These are phyloP conservation scores for Quercus robur DNA, from an alignment of 306 rosid genomes.

Conservation along the genomic window DNA sequence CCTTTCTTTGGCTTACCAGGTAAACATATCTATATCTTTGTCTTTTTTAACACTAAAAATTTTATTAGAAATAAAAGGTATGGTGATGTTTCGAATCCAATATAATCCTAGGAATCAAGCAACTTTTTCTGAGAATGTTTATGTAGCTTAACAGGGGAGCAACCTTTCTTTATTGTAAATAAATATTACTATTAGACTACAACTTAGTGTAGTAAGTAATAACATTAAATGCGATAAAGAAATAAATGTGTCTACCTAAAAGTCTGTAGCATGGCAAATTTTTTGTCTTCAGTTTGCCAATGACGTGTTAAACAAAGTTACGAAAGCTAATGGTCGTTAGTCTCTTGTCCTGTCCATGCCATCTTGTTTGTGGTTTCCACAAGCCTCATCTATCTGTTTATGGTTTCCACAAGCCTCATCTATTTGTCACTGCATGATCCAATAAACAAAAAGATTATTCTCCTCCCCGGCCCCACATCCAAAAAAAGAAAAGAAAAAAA, in stretches of 20 bases:
- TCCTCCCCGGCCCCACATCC: no score
- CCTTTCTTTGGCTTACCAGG: conserved; percentile 92
- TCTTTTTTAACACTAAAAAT: not conserved
- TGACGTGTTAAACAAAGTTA: not conserved
- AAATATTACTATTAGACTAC: not conserved
- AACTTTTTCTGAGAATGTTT: not conserved
- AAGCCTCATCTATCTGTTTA: not conserved
- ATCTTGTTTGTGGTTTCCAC: not conserved
- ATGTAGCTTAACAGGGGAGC: not conserved
- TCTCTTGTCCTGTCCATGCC: no score
- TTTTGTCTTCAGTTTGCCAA: not conserved
- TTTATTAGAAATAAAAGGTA: not conserved
- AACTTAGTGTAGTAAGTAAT: not conserved
- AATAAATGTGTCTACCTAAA: not conserved
- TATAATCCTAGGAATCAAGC: not conserved
- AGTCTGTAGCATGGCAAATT: not conserved
- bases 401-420: not conserved
- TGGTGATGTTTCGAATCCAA: not conserved
- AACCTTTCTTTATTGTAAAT: not conserved
- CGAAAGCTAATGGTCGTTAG: not conserved
- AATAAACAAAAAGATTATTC: no score
- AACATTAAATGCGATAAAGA: not conserved
- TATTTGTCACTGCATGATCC: not conserved
- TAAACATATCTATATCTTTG: conserved; percentile 11
- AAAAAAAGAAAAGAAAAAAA: no score